These are phyloP conservation scores for Syzygium aromaticum DNA, from an alignment of 345 rosid genomes.

Conservation along the genomic window DNA sequence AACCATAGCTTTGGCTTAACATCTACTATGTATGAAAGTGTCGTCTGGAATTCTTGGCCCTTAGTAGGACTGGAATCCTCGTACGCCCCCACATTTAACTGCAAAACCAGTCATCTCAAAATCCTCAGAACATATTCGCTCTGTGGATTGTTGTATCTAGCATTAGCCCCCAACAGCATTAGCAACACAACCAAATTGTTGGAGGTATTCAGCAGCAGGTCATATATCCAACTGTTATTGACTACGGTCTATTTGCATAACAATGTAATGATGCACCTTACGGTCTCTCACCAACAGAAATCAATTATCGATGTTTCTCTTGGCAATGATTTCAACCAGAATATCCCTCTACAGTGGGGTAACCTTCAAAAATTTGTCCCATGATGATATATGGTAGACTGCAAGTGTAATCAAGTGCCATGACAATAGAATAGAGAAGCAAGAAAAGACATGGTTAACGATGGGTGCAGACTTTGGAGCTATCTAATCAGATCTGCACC, in stretches of 20 bases:
- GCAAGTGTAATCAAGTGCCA: neutral
- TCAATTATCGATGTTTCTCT: neutral
- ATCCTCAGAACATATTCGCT: neutral
- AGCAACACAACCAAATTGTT: neutral
- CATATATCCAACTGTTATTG: neutral
- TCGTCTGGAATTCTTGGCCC: slow-evolving; percentile 39
- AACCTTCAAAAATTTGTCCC: neutral
- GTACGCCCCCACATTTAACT: slow-evolving; percentile 28
- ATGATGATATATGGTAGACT: neutral
- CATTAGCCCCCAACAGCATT: neutral
- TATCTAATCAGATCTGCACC: neutral
- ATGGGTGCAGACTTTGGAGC: neutral
- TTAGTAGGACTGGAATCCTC: slow-evolving; percentile 13
- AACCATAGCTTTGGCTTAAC: slow-evolving; percentile 80
- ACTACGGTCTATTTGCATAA: neutral
- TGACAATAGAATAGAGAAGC: neutral
- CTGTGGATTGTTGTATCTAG: neutral
- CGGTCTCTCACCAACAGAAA: neutral
- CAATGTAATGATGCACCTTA: neutral
- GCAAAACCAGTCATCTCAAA: slow-evolving; percentile 9
- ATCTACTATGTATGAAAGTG: slow-evolving; percentile 55
- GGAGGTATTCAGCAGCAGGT: neutral
- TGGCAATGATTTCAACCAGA: neutral
- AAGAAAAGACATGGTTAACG: neutral
- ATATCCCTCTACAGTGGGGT: neutral